Percentiles rank a stretch among this genome's conserved stretches.
Evolutionary conservation across 768 basidiomycete genomes (phyloP).

Genomic region (Boletus vermiculosoides): DNA sequence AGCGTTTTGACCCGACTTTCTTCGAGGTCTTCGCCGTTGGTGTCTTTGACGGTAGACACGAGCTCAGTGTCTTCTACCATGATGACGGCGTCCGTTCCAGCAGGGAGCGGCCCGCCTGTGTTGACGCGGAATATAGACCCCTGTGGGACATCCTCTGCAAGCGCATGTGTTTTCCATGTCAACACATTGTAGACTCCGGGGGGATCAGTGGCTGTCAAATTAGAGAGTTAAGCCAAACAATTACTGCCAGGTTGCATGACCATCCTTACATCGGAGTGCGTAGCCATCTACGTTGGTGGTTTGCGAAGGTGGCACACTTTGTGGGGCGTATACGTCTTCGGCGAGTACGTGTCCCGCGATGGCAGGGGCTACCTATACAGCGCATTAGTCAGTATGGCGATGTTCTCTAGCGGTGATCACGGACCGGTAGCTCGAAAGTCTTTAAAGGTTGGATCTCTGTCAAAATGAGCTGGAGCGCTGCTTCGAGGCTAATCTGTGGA

Average conservation of each 20-base stretch:
- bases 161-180: constrained; percentile 46
- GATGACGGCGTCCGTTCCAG: constrained; percentile 73
- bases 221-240: constrained; percentile 1
- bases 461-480: constrained; percentile 60
- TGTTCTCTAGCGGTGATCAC: constrained; percentile 9
- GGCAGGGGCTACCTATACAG: constrained; percentile 51
- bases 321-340: constrained; percentile 66
- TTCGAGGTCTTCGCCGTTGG: constrained; percentile 48
- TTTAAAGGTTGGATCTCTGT: constrained; percentile 45
- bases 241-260: not conserved
- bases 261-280: constrained; percentile 64
- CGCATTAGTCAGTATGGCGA: not conserved
- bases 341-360: constrained; percentile 74
- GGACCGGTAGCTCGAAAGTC: constrained; percentile 42
- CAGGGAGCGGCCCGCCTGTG: constrained; percentile 80
- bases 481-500: constrained; percentile 62
- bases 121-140: constrained; percentile 66
- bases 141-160: constrained; percentile 38
- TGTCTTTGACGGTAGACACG: constrained; percentile 46
- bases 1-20: constrained; percentile 72
- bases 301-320: constrained; percentile 57
- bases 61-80: constrained; percentile 93
- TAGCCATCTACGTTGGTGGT: constrained; percentile 92
- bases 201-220: constrained; percentile 52
- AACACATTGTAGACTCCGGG: constrained; percentile 69